A percentile compares a stretch with the other conserved stretches of the same genome.
phyloP scores from a whole-genome alignment of 2,329 filamentous ascomycete species.

The Lecanosticta acicola region DNA sequence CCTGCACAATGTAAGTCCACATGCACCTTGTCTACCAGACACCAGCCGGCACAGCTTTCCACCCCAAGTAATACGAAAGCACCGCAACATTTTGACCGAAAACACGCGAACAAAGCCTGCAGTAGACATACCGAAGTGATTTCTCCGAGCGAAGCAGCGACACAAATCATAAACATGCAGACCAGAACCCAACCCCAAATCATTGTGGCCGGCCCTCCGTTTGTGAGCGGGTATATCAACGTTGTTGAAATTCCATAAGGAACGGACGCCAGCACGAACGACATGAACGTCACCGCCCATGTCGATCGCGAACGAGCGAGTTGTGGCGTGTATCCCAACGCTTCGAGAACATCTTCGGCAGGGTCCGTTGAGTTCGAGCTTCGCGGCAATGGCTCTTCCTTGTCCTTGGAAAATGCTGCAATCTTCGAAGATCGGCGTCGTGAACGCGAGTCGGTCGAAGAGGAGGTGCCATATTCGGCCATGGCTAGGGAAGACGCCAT shows the following conservation, averaged over 20 bases:
- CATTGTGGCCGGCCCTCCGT: slow-evolving; percentile 62
- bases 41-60: too few species aligned
- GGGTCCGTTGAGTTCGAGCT: slow-evolving; percentile 28
- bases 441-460: slow-evolving; percentile 2
- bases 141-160: slow-evolving; percentile 65
- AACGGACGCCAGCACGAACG: slow-evolving; percentile 68
- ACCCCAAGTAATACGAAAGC: too few species aligned
- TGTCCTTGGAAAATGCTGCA: background rate
- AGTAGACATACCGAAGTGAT: slow-evolving; percentile 54
- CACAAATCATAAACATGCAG: slow-evolving; percentile 64
- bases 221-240: slow-evolving; percentile 59
- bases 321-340: slow-evolving; percentile 62
- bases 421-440: slow-evolving; percentile 15
- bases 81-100: too few species aligned
- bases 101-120: too few species aligned
- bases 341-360: slow-evolving; percentile 58
- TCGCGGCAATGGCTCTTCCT: slow-evolving; percentile 8
- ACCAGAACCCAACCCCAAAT: slow-evolving; percentile 69
- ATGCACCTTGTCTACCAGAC: background rate
- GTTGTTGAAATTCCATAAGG: slow-evolving; percentile 69
- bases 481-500: slow-evolving; percentile 11
- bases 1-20: slow-evolving; percentile 16
- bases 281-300: slow-evolving; percentile 67
- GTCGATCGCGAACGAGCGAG: slow-evolving; percentile 60
- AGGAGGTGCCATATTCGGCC: slow-evolving; percentile 11